These are phyloP conservation scores for Naematelia encephala DNA, from an alignment of 768 basidiomycete genomes.

Conservation along the genomic window DNA sequence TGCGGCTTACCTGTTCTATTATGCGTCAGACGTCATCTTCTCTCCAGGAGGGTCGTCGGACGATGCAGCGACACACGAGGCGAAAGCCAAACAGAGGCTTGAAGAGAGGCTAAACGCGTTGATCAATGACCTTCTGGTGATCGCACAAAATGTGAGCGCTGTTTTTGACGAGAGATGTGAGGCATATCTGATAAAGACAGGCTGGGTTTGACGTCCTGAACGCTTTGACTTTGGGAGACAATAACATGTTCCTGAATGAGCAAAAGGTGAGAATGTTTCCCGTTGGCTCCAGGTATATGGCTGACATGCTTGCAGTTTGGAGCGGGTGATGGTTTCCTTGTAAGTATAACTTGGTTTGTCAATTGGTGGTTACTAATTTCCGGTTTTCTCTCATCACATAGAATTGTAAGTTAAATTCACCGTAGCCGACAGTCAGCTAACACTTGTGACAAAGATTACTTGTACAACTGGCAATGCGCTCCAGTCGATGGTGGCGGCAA, in stretches of 20 bases:
- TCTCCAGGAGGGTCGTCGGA: slow-evolving; percentile 47
- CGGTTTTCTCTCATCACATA: slow-evolving; percentile 6
- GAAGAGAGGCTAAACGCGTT: slow-evolving; percentile 69
- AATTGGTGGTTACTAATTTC: not conserved
- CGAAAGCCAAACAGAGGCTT: slow-evolving; percentile 60
- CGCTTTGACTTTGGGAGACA: slow-evolving; percentile 92
- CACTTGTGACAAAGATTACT: slow-evolving; percentile 55
- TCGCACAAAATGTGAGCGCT: slow-evolving; percentile 64
- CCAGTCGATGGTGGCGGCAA: slow-evolving; percentile 64
- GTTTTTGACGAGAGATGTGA: not conserved
- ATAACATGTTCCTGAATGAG: slow-evolving; percentile 72
- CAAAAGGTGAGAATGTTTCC: slow-evolving; percentile 61
- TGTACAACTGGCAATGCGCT: slow-evolving; percentile 91
- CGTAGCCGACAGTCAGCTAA: slow-evolving; percentile 1
- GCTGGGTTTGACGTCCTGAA: slow-evolving; percentile 96
- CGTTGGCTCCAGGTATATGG: not conserved
- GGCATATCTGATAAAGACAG: slow-evolving; percentile 32
- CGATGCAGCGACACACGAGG: slow-evolving; percentile 54
- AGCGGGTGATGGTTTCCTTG: slow-evolving; percentile 79
- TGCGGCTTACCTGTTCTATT: slow-evolving; percentile 94
- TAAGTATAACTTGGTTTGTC: slow-evolving; percentile 56
- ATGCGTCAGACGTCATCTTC: slow-evolving; percentile 76
- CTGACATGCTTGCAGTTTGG: slow-evolving; percentile 67
- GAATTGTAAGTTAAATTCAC: slow-evolving; percentile 17
- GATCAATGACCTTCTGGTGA: slow-evolving; percentile 71